Base-by-base conservation (phyloP, 805 yeast species). In the Hanseniaspora singularis region DNA sequence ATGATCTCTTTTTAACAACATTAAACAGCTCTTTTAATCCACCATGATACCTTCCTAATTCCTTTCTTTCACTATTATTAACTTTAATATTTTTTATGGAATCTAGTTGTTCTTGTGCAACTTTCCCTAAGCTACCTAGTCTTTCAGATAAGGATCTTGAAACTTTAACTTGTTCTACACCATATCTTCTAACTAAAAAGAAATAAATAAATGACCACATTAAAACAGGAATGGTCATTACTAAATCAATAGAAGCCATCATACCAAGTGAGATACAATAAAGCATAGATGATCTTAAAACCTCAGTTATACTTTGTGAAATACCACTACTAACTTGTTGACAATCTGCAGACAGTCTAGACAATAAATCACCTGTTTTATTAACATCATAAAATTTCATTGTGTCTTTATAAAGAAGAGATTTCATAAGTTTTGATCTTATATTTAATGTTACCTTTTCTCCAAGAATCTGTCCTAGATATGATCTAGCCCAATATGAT, bases 271-370 rank as follows among this genome's bases (percentile, higher is more conserved):
- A 96, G 28, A 85, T 92, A 27, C 74, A 67, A 1, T 96, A 96
- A 53, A 85, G 76, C 33, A 89, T 78, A 0, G 78, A 61, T 1
- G 96, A 79, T 52, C 96, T 72, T 47, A 82, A 72, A 6, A 98
- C 98, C 61, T 89, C 97, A 50, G 94, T 81, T 24, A 89, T 72
- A 59, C 89, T 89, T 55, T 85, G 94, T 19, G 96, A 85, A 52
- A 92, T 74, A 0, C 96, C 79, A 53, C 86, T 74, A 9, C 96
- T 76, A 16, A 89, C 94, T 24, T 92, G 77, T 51, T 84, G 87
- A 1, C 96, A 83, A 61, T 92, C 98, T 34, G 84, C 81, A 14
- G 94, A 82, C 43, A 89, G 66, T 50, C 98, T 71, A 10, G 96
- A 86, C 36, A 89, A 87, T 57, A 89, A 70, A 59, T 89, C 98